phyloP scores from a whole-genome alignment of 2,329 filamentous ascomycete species.

The Calcarisporium arbuscula region DNA sequence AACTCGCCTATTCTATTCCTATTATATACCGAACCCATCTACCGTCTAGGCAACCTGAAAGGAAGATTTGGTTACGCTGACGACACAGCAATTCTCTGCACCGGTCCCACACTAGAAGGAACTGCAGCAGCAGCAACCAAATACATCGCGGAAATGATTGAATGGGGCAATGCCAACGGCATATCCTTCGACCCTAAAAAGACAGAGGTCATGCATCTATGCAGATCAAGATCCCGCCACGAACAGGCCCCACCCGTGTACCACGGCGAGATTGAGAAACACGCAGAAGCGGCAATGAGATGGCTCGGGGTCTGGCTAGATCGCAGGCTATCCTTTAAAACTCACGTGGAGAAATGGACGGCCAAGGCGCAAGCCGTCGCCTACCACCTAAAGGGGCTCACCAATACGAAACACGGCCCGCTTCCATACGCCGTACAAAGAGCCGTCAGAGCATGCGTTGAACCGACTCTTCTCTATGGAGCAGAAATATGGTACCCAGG shows the following conservation, averaged over 20 bases:
- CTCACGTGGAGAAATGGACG: constrained; percentile 12
- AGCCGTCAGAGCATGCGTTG: no score
- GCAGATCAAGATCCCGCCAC: no score
- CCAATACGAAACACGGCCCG: no score
- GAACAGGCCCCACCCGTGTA: constrained; percentile 6
- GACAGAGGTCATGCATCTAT: constrained; percentile 17
- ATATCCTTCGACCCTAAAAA: constrained; percentile 15
- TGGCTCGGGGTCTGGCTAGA: constrained; percentile 17
- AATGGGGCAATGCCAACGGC: constrained; percentile 12
- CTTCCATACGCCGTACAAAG: no score
- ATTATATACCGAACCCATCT: constrained; percentile 12
- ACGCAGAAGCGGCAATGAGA: constrained; percentile 8
- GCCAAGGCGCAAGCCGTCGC: no score
- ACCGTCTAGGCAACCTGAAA: constrained; percentile 3
- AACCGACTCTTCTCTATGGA: no score
- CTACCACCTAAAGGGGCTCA: no score
- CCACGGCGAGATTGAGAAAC: constrained; percentile 2
- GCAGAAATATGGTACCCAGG: no score
- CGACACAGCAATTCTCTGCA: constrained; percentile 12
- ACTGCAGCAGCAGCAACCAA: constrained; percentile 6
- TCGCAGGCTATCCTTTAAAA: constrained; percentile 9
- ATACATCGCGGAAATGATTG: constrained; percentile 8
- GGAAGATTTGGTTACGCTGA: constrained; percentile 11
- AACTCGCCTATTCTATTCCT: constrained; percentile 14
- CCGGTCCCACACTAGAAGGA: constrained; percentile 7